Evolutionary conservation across 176 grass and related monocot species (phyloP), one percentile per base, ranked within the genome.

Genomic region (Oropetium thomaeum): DNA sequence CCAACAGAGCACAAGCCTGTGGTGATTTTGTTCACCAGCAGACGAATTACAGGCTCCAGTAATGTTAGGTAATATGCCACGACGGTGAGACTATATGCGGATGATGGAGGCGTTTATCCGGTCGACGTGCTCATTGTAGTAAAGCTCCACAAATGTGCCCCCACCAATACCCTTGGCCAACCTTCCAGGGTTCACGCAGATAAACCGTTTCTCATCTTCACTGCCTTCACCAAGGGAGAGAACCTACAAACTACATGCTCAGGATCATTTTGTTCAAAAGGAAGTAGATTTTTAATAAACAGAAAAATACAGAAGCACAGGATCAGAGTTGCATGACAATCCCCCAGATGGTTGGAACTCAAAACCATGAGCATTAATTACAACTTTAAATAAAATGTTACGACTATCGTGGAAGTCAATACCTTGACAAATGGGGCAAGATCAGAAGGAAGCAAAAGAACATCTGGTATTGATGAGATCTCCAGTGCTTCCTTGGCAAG

Each of bases 341-440:
- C 33, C 54, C n/a, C 16, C 7, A 44, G 15, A 17, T 52, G 61
- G 65, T 27, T n/a, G n/a, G n/a, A n/a, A n/a, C n/a, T n/a, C n/a
- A n/a, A n/a, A n/a, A n/a, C 14, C 41, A 82, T 67, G 62, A 29
- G 67, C 47, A 20, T 43, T 43, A 76, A 30, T 73, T 73, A 30
- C 32, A 63, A 35, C 64, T 47, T 76, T 20, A 9, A 74, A 44
- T 71, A 73, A 1, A 44, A 69, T 74, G 14, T 8, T 23, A 17
- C 69, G 28, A 7, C 8, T 37, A 10, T 69, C 13, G 17, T 20
- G 22, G 62, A n/a, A 20, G 6, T 64, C 30, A 51, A 86, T 89
- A 98, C 96, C 91, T 98, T 98, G 63, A 92, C 85, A 69, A 92
- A 98, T 58, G 96, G 84, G 68, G 91, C 86, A 69, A 98, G 96